These are phyloP conservation scores for Ophiostoma pallidulum DNA, from an alignment of 2,329 filamentous ascomycete species.

Conservation along the genomic window DNA sequence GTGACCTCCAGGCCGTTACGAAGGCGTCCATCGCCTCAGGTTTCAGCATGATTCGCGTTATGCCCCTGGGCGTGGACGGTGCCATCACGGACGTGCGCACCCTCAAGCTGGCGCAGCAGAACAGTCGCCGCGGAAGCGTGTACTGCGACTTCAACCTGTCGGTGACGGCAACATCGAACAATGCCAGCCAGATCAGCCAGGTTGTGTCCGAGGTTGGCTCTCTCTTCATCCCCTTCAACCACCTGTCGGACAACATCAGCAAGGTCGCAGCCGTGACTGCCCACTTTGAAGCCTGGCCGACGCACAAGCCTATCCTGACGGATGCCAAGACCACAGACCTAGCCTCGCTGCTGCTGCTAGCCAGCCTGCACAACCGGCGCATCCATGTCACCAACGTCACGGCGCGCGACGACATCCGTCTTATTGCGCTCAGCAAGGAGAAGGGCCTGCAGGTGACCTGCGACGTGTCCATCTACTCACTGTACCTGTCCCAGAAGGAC, in stretches of 20 bases:
- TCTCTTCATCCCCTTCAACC: slow-evolving; percentile 75
- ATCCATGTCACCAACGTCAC: slow-evolving; percentile 74
- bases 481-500: slow-evolving; percentile 65
- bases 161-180: slow-evolving; percentile 61
- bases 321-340: slow-evolving; percentile 69
- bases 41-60: slow-evolving; percentile 72
- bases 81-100: slow-evolving; percentile 63
- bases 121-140: slow-evolving; percentile 51
- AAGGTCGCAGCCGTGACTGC: slow-evolving; percentile 71
- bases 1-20: slow-evolving; percentile 60
- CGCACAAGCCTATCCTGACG: slow-evolving; percentile 69
- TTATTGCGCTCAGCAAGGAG: slow-evolving; percentile 68
- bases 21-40: slow-evolving; percentile 65
- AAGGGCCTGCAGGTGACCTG: slow-evolving; percentile 78
- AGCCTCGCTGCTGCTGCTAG: slow-evolving; percentile 64
- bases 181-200: slow-evolving; percentile 64
- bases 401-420: slow-evolving; percentile 68
- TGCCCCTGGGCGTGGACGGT: slow-evolving; percentile 64
- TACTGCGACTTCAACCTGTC: slow-evolving; percentile 77
- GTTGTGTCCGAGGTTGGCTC: slow-evolving; percentile 67
- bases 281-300: slow-evolving; percentile 70
- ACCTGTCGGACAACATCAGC: slow-evolving; percentile 72
- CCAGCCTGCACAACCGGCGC: slow-evolving; percentile 67
- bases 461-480: slow-evolving; percentile 70
- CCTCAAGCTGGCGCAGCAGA: slow-evolving; percentile 63